Evolutionary conservation across 495 filamentous ascomycete genomes (phyloP).

Genomic region (Filosporella fistucella): DNA sequence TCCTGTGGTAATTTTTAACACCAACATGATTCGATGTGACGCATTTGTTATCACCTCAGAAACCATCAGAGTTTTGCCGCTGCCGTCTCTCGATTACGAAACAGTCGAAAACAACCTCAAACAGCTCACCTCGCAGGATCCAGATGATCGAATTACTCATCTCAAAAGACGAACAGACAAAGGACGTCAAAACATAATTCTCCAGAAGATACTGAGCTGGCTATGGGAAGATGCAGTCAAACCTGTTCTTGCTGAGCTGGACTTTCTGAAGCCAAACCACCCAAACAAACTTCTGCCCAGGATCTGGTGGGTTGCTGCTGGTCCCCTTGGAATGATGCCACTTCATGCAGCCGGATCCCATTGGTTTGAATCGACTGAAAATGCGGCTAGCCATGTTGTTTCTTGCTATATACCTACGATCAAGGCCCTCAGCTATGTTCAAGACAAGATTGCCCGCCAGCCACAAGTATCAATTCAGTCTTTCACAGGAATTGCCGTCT

Average conservation of each 20-base stretch:
- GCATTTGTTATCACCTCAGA: no score
- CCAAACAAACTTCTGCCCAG: not conserved
- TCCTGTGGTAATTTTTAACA: no score
- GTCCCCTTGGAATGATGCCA: not conserved
- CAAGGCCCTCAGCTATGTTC: not conserved
- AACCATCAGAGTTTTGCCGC: no score
- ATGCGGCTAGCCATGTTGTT: constrained; percentile 1
- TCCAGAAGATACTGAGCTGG: no score
- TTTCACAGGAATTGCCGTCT: not conserved
- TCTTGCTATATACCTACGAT: not conserved
- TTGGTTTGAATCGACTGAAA: not conserved
- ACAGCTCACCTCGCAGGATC: no score
- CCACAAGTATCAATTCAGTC: no score
- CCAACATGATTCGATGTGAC: no score
- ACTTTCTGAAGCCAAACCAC: not conserved
- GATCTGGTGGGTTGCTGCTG: constrained; percentile 3
- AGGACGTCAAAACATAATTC: no score
- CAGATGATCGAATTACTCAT: no score
- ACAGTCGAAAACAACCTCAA: no score
- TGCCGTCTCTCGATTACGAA: no score
- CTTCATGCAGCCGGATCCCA: not conserved
- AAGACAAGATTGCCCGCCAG: not conserved
- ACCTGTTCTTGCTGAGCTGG: not conserved
- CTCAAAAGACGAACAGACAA: no score
- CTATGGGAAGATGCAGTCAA: constrained; percentile 3